Evolutionary conservation across 2,329 filamentous ascomycete species (phyloP), one percentile per base, ranked within the genome.

Genomic region (Beauveria caledonica): DNA sequence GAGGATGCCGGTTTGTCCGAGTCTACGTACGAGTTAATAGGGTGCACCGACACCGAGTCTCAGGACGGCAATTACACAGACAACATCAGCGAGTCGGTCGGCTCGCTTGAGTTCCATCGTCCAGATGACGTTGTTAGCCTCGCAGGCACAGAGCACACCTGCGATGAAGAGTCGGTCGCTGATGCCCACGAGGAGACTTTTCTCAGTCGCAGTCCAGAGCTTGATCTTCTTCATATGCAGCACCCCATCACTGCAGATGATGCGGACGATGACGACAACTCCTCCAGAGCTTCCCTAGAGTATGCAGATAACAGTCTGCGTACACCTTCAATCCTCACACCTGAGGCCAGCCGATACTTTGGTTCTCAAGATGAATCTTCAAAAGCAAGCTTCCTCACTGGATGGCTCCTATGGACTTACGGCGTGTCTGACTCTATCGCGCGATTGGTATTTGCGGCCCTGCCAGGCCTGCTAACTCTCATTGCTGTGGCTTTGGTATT

Each of bases 21-120:
- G 66, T 82, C 82, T 60, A 75, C 80, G 62, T 86, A 81, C 69
- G 82, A 85, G 67, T 72, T 85, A 52, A 79, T 86, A 68, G 74
- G 74, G 59, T 75, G 74, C 65, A 79, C 77, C 60, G 82, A 84
- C 63, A 78, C 75, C 63, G 80, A 82, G 68, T 80, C 78, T 63
- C 78, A 82, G 65, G 79, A 81, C 59, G 79, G 72, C 56, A 73
- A 72, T 60, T 72, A 75, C 61, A 73, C 77, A 45, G 80, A 78
- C 64, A 80, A 78, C 21, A 74, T 76, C 39, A 72, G 74, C 54
- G 78, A 77, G 66, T 82, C 80, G n/a, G 72, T 80, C 33, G 75
- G 76, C 63, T 82, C 80, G 7, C 74, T 81, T 59, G 78, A 80
- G 57, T 75, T 75, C 45, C 73, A 76, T 46, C 76, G 74, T 21